Conservation (phyloP, 2,329 filamentous ascomycete genomes). For the Penicillium sp. region DNA sequence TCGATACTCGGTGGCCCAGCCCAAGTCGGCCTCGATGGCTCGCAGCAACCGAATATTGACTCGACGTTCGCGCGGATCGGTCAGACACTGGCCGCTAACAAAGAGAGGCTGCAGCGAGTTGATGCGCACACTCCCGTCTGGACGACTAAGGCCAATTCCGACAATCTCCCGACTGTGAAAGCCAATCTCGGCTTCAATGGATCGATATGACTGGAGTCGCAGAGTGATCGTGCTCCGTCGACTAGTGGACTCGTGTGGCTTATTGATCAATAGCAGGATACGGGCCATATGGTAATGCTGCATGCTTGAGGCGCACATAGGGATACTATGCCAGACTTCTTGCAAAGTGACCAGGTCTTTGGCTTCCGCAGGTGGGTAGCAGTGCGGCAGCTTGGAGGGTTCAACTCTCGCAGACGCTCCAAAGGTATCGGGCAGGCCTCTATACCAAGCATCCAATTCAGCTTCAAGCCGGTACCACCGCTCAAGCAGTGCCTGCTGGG, state of each 20-base stretch:
- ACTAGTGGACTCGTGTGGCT: slow-evolving; percentile 45
- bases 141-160: slow-evolving; percentile 58
- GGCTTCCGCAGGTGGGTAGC: slow-evolving; percentile 26
- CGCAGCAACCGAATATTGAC: slow-evolving; percentile 57
- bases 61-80: slow-evolving; percentile 53
- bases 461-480: slow-evolving; percentile 54
- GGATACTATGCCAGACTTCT: slow-evolving; percentile 65
- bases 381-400: slow-evolving; percentile 27
- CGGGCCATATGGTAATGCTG: slow-evolving; percentile 48
- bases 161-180: slow-evolving; percentile 63
- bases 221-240: slow-evolving; percentile 54
- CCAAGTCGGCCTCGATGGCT: slow-evolving; percentile 63
- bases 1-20: slow-evolving; percentile 64
- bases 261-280: slow-evolving; percentile 45
- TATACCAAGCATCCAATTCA: slow-evolving; percentile 61
- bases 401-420: slow-evolving; percentile 55
- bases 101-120: slow-evolving; percentile 63
- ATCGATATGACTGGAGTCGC: slow-evolving; percentile 59
- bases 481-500: slow-evolving; percentile 46
- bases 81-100: slow-evolving; percentile 62
- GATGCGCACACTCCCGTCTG: slow-evolving; percentile 59
- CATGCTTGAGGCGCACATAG: slow-evolving; percentile 65
- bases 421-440: slow-evolving; percentile 61
- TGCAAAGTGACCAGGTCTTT: slow-evolving; percentile 45
- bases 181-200: slow-evolving; percentile 56